These are phyloP conservation scores for Asclepias syriaca DNA, from an alignment of 257 asterid genomes.

Conservation along the genomic window DNA sequence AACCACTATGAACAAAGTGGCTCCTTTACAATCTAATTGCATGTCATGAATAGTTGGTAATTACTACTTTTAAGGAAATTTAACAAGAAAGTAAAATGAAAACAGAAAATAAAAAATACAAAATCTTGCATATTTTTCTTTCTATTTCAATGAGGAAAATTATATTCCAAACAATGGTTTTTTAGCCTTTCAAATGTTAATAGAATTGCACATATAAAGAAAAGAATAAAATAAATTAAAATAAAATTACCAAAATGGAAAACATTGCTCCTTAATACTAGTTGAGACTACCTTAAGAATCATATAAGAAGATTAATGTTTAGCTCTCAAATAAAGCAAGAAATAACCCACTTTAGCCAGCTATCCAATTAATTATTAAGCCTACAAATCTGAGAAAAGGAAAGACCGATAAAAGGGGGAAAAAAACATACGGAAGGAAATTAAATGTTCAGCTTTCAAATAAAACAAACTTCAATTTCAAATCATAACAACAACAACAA, in stretches of 20 bases:
- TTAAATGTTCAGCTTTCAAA: neutral
- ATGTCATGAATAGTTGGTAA: neutral
- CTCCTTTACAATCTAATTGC: neutral
- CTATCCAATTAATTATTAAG: neutral
- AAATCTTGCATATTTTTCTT: neutral
- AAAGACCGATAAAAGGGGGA: neutral
- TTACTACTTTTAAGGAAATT: neutral
- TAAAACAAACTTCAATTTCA: neutral
- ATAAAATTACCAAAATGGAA: neutral
- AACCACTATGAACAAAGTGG: neutral
- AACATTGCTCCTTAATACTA: neutral
- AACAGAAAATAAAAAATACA: slow-evolving; percentile 1
- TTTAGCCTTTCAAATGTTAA: neutral
- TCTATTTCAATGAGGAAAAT: neutral
- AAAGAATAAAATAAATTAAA: neutral
- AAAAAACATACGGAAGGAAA: neutral
- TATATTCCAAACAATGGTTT: neutral
- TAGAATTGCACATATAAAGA: neutral
- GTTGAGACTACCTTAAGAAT: neutral
- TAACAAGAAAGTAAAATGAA: neutral
- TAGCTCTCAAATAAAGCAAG: neutral
- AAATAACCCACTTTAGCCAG: neutral
- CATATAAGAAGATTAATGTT: neutral
- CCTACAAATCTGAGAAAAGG: neutral
- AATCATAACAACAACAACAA: neutral